phyloP scores from a whole-genome alignment of 1,284 basidiomycete genomes.

The Vanrija humicola region DNA sequence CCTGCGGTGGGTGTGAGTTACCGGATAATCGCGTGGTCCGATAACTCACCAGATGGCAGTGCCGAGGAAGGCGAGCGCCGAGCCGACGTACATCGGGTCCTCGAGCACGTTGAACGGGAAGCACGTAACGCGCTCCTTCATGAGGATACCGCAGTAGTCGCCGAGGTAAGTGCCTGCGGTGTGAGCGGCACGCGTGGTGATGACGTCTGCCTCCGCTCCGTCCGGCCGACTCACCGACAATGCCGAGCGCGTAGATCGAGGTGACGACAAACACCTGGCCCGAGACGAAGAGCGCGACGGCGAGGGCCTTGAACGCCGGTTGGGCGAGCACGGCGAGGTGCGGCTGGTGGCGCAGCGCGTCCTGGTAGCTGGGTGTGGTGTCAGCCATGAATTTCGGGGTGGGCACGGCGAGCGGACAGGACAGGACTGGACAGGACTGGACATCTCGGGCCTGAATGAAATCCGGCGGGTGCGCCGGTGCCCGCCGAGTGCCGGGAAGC shows the following conservation, averaged over 20 bases:
- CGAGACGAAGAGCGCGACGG: conserved; percentile 61
- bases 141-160: conserved; percentile 98
- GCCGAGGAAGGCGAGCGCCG: conserved; percentile 78
- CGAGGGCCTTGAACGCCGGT: conserved; percentile 60
- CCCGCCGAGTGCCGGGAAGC: no score
- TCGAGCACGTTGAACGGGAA: conserved; percentile 94
- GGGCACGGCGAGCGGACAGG: no score
- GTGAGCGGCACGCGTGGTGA: no score
- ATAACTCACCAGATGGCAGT: conserved; percentile 71
- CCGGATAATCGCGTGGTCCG: not conserved
- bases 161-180: conserved; percentile 79
- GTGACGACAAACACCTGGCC: conserved; percentile 81
- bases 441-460: no score
- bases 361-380: conserved; percentile 33
- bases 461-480: not conserved
- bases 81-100: conserved; percentile 95
- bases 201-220: no score
- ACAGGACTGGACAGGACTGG: no score
- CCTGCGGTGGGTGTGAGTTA: conserved; percentile 51
- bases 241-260: conserved; percentile 85
- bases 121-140: conserved; percentile 69
- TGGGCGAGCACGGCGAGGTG: conserved; percentile 51
- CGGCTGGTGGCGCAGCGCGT: conserved; percentile 37
- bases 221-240: conserved; percentile 39
- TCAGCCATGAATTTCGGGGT: conserved; percentile 20